Evolutionary conservation across 1,139 yeast species (phyloP), one percentile per base, ranked within the genome.

Genomic region (Hansenula lynferdii): DNA sequence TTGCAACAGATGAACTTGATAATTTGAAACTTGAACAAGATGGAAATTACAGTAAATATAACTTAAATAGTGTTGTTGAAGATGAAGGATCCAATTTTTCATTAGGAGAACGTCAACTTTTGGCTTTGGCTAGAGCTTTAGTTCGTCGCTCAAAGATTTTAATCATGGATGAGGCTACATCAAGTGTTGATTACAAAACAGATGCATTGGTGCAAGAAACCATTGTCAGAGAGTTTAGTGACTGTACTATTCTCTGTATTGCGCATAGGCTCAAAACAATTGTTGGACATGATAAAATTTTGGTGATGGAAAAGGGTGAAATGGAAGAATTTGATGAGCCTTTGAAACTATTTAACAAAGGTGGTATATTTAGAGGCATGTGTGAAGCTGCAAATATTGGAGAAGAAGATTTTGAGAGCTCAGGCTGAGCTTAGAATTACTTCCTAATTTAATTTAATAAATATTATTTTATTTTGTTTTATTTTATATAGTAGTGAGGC

Each of bases 81-180:
- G 85, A 79, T 48, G 87, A 80, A 20, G 92, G 92, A 23, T 44
- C 68, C 20, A 83, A 84, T 54, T 80, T 79, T 52, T 80, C 87
- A 6, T 65, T 81, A 23, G 92, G 92, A 27, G 89, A 83, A 58
- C 70, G 84, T 35, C 92, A 84, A 57, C 61, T 83, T 44, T 62
- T 83, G 40, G 80, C 89, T 3, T 69, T 83, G 46, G 85, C 89
- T 0, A 69, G 90, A 46, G 87, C 92, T 0, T 64, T 84, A 46
- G 85, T 81, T 12, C 70, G 85, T 42, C 70, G 73, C 31, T 65
- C 85, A 8, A 75, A 71, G 51, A 75, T 83, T 40, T 64, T 84
- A 44, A 77, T 83, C 44, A 63, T 84, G 41, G 92, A 83, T 56
- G 92, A 84, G 58, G 92, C 92, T 15, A 84, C 92, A 0, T 81